A percentile compares a stretch with the other conserved stretches of the same genome.
Conservation (phyloP, 2,329 filamentous ascomycete genomes). For the Fusarium zealandicum region DNA sequence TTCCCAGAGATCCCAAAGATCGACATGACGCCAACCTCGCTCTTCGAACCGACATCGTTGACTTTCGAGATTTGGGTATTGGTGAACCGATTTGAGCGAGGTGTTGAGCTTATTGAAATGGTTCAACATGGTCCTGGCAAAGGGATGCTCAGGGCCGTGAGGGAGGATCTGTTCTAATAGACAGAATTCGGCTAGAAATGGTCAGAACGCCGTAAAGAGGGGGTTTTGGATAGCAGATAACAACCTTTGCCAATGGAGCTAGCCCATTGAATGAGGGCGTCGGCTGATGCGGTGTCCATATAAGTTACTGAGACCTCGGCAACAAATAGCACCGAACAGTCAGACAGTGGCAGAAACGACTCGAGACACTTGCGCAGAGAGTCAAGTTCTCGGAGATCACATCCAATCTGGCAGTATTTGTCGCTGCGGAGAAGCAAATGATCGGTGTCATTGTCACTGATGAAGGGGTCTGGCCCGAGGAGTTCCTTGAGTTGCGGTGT, state of each 20-base stretch:
- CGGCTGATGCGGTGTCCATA: conserved; percentile 77
- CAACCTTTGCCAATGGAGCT: conserved; percentile 73
- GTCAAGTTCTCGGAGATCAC: conserved; percentile 75
- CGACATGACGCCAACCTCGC: conserved; percentile 71
- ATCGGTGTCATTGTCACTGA: conserved; percentile 51
- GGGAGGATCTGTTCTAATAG: conserved; percentile 87
- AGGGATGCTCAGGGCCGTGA: conserved; percentile 78
- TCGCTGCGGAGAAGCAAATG: conserved; percentile 68
- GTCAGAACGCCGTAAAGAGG: conserved; percentile 14
- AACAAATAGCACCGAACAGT: conserved; percentile 75
- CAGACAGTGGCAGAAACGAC: conserved; percentile 62
- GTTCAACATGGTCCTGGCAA: conserved; percentile 83
- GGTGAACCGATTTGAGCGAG: conserved; percentile 74
- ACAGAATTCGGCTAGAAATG: conserved; percentile 71
- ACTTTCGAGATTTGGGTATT: conserved; percentile 70
- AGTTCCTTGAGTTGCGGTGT: conserved; percentile 63
- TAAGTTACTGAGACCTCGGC: conserved; percentile 93
- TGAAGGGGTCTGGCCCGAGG: conserved; percentile 41
- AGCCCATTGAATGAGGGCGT: conserved; percentile 82
- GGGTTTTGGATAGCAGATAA: conserved; percentile 47
- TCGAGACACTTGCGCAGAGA: conserved; percentile 67
- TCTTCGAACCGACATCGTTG: conserved; percentile 73
- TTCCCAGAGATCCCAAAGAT: conserved; percentile 78
- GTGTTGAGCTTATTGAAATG: conserved; percentile 85
- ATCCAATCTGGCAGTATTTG: conserved; percentile 80